These are phyloP conservation scores for Candida coquimbonensis DNA, from an alignment of 805 yeast species.

Conservation along the genomic window DNA sequence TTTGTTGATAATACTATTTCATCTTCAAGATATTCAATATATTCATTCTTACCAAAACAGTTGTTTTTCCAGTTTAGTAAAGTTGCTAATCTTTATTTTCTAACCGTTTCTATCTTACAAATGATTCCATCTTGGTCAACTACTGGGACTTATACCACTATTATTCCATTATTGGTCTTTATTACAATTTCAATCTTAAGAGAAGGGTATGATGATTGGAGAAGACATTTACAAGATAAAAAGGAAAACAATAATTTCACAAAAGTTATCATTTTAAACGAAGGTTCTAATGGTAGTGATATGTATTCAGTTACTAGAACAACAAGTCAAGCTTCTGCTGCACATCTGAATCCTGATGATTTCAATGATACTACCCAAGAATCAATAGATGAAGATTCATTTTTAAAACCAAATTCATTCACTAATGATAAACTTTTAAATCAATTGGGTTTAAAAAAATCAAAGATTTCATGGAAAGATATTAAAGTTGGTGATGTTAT, in stretches of 20 bases:
- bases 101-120: slow-evolving; percentile 86
- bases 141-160: slow-evolving; percentile 92
- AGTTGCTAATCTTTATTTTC: slow-evolving; percentile 84
- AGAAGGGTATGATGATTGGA: slow-evolving; percentile 91
- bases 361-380: background rate
- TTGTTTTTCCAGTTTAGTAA: slow-evolving; percentile 87
- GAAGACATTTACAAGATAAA: slow-evolving; percentile 78
- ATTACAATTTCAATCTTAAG: slow-evolving; percentile 84
- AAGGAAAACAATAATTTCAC: slow-evolving; percentile 65
- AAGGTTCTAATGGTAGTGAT: slow-evolving; percentile 1
- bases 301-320: slow-evolving; percentile 6
- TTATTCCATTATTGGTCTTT: slow-evolving; percentile 79
- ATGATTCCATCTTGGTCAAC: slow-evolving; percentile 97
- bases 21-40: slow-evolving; percentile 77
- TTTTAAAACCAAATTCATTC: slow-evolving; percentile 19
- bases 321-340: slow-evolving; percentile 11
- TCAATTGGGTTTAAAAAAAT: slow-evolving; percentile 15
- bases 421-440: slow-evolving; percentile 24
- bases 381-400: background rate
- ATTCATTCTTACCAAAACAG: slow-evolving; percentile 83
- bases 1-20: slow-evolving; percentile 67
- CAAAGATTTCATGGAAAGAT: slow-evolving; percentile 56
- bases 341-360: slow-evolving; percentile 9
- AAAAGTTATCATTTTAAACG: slow-evolving; percentile 31
- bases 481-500: slow-evolving; percentile 85